phyloP scores from a whole-genome alignment of 1,284 basidiomycete species.

The Leccinum angustisporum region DNA sequence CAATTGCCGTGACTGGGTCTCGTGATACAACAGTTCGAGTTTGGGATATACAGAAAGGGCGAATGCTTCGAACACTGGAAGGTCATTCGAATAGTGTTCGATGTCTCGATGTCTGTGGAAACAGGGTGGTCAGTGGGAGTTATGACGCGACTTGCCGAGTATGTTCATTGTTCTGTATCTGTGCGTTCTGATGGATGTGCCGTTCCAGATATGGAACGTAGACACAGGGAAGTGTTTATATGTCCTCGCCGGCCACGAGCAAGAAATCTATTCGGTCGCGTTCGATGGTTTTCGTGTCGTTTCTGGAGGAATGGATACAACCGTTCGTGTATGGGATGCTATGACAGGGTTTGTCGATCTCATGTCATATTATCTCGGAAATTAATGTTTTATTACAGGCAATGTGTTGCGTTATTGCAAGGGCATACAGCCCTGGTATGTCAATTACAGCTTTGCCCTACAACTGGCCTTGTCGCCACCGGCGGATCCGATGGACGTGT shows the following conservation, averaged over 20 bases:
- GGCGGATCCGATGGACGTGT: conserved; percentile 94
- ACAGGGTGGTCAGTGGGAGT: conserved; percentile 82
- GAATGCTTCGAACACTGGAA: conserved; percentile 63
- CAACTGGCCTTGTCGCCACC: conserved; percentile 64
- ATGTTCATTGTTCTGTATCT: conserved; percentile 31
- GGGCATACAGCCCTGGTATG: conserved; percentile 95
- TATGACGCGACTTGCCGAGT: conserved; percentile 86
- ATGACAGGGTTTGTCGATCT: conserved; percentile 59
- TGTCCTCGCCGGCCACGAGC: conserved; percentile 84
- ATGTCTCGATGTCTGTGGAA: conserved; percentile 86
- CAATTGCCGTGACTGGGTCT: conserved; percentile 88
- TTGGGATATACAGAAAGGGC: conserved; percentile 89
- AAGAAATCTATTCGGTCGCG: conserved; percentile 92
- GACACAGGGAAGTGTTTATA: conserved; percentile 87
- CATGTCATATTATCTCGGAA: conserved; percentile 15
- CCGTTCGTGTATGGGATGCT: conserved; percentile 87
- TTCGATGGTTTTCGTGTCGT: conserved; percentile 88
- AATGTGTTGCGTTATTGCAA: conserved; percentile 84
- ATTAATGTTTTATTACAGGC: conserved; percentile 42
- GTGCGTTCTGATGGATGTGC: conserved; percentile 1
- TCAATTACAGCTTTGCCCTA: conserved; percentile 76
- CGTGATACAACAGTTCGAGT: conserved; percentile 86
- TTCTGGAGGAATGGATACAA: conserved; percentile 89
- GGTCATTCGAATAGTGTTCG: conserved; percentile 87
- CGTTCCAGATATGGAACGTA: conserved; percentile 72